These are phyloP conservation scores for Starmera quercuum DNA, from an alignment of 805 yeast species.

Conservation along the genomic window DNA sequence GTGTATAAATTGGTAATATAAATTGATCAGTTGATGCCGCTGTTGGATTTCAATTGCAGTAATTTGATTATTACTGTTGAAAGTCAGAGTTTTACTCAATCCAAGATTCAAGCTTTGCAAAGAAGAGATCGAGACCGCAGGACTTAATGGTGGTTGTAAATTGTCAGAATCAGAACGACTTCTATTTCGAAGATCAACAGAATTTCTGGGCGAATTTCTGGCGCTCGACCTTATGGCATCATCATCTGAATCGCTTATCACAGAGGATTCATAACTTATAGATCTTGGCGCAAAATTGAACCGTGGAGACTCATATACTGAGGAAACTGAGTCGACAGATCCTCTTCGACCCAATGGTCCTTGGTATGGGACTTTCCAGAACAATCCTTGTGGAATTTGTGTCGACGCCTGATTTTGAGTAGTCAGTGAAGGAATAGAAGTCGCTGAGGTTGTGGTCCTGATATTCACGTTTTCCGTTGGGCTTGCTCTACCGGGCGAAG, in stretches of 20 bases:
- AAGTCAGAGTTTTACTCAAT: slow-evolving; percentile 3
- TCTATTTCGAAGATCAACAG: slow-evolving; percentile 7
- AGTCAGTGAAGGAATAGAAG: not conserved
- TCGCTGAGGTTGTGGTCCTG: not conserved
- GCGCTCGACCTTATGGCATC: slow-evolving; percentile 9
- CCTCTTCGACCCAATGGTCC: slow-evolving; percentile 19
- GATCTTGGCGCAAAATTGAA: slow-evolving; percentile 4
- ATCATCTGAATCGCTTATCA: slow-evolving; percentile 20
- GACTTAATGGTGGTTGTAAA: slow-evolving; percentile 10
- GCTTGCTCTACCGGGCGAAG: slow-evolving; percentile 11
- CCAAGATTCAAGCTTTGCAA: slow-evolving; percentile 13
- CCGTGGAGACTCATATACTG: slow-evolving; percentile 5
- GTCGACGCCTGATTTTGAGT: not conserved
- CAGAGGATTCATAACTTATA: slow-evolving; percentile 14
- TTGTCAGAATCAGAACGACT: slow-evolving; percentile 13
- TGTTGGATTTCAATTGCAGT: slow-evolving; percentile 1
- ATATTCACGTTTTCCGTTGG: slow-evolving; percentile 10
- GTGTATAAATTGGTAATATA: slow-evolving; percentile 39
- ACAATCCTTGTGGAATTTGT: slow-evolving; percentile 15
- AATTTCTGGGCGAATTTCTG: slow-evolving; percentile 14
- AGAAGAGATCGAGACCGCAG: slow-evolving; percentile 15
- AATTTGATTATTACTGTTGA: not conserved
- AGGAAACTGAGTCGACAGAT: slow-evolving; percentile 17
- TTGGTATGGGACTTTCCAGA: slow-evolving; percentile 22
- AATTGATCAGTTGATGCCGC: slow-evolving; percentile 26